Evolutionary conservation across 305 asterid species (phyloP).

Genomic region (Fraxinus nigra): DNA sequence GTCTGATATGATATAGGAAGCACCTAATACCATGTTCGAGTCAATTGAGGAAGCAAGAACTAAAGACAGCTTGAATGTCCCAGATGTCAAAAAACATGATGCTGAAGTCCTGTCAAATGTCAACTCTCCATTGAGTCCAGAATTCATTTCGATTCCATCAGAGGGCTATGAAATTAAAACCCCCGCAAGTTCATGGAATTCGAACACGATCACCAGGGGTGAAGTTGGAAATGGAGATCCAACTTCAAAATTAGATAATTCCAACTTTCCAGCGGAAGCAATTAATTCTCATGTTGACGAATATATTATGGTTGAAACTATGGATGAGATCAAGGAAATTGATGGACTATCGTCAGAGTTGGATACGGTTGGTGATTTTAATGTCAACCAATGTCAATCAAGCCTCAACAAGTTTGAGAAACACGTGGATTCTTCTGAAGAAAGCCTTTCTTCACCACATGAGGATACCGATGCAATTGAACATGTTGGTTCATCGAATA

Average conservation of each 20-base stretch:
- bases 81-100: slow-evolving; percentile 43
- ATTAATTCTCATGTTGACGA: slow-evolving; percentile 35
- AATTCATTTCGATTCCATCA: slow-evolving; percentile 30
- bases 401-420: slow-evolving; percentile 35
- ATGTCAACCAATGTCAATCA: slow-evolving; percentile 38
- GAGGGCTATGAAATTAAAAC: slow-evolving; percentile 29
- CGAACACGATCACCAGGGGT: slow-evolving; percentile 9
- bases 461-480: slow-evolving; percentile 27
- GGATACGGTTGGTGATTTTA: slow-evolving; percentile 80
- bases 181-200: slow-evolving; percentile 22
- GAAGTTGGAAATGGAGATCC: slow-evolving; percentile 10
- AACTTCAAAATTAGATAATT: background rate
- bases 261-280: slow-evolving; percentile 29
- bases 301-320: slow-evolving; percentile 51
- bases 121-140: background rate
- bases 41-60: slow-evolving; percentile 31
- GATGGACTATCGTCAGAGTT: slow-evolving; percentile 65
- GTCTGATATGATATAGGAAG: slow-evolving; percentile 53
- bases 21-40: slow-evolving; percentile 30
- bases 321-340: slow-evolving; percentile 61
- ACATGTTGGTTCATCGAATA: slow-evolving; percentile 30
- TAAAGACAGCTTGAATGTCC: slow-evolving; percentile 25
- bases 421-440: slow-evolving; percentile 30
- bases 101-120: slow-evolving; percentile 25
- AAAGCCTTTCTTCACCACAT: slow-evolving; percentile 27